Base-by-base conservation (phyloP, 2,329 filamentous ascomycete genomes). In the Lecanicillium sp. region DNA sequence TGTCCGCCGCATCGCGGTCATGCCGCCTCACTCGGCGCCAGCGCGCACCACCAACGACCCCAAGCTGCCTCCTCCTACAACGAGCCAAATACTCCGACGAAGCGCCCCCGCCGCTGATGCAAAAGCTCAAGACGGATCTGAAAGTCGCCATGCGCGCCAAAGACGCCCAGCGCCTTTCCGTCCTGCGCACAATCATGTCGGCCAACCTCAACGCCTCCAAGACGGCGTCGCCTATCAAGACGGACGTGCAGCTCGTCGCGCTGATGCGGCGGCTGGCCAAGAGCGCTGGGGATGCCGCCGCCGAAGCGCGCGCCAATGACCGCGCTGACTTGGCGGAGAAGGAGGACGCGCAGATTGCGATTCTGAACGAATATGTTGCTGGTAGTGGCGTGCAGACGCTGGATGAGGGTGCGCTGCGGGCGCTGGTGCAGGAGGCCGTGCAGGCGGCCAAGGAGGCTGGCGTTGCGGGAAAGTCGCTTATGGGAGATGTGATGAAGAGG, bases 121-220 rank as follows among this genome's bases (percentile, higher is more conserved):
- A 64, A 38, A 73, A 70, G 58, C 62, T 79, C 51, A 75, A 75
- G 52, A 60, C 56, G 46, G 78, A 83, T 49, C 65, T 83, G 45
- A 83, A 83, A 62, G 59, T 67, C 9, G 78, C 79, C 35, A 82
- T 83, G 78, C 71, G 71, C 42, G 68, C 68, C 49, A 83, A 80
- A 58, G 78, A 83, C 53, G 60, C 68, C 18, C 65, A 75, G 18
- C 77, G 81, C 3, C 74, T 89, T 18, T 64, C 73, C 29, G 83
- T 85, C 28, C 70, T 90, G 35, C 81, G 85, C 48, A 59, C 70
- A 29, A 64, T 89, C 45, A 71, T 89, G 46, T 70, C 82, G 22
- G 74, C 82, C 45, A 78, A 83, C 44, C 78, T 80, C 49, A 89
- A 88, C 59, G 79, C 82, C 25, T 81, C 78, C 56, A 89, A 89